Percentiles rank a stretch among this genome's conserved stretches.
Evolutionary conservation across 768 basidiomycete genomes (phyloP).

Genomic region (Boletus coccyginus): DNA sequence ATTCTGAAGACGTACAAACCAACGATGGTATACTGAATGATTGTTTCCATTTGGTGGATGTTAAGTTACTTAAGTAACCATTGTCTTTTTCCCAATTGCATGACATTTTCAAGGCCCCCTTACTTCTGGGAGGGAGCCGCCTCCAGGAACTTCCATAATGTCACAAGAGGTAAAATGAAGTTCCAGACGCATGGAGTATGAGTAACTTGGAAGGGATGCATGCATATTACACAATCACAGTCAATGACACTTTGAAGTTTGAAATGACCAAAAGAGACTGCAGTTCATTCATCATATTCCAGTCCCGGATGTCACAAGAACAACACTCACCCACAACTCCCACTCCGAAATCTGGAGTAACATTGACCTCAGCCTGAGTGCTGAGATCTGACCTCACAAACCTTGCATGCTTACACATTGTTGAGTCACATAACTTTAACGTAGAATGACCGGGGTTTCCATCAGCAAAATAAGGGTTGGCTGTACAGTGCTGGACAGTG

Average conservation of each 20-base stretch:
- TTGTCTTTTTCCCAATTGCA: background rate
- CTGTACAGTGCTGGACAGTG: too few species aligned
- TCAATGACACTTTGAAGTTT: too few species aligned
- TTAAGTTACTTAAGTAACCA: too few species aligned
- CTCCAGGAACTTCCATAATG: background rate
- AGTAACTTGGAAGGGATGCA: background rate
- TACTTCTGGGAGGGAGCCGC: background rate
- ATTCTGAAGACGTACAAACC: background rate
- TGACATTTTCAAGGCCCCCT: background rate
- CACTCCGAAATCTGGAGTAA: too few species aligned
- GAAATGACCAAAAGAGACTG: background rate
- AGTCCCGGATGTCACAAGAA: background rate
- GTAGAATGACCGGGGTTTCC: background rate
- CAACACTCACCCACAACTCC: background rate
- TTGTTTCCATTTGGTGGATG: background rate
- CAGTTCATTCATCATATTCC: background rate
- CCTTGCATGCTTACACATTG: too few species aligned
- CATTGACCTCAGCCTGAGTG: background rate
- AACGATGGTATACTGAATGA: background rate
- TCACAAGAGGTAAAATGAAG: background rate
- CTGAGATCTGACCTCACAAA: background rate
- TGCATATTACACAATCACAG: background rate
- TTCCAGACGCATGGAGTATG: background rate
- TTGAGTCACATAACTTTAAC: background rate
- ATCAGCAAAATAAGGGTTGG: too few species aligned